Evolutionary conservation across 371 early-diverging fungal species (phyloP).

Genomic region (Mortierella sp.): DNA sequence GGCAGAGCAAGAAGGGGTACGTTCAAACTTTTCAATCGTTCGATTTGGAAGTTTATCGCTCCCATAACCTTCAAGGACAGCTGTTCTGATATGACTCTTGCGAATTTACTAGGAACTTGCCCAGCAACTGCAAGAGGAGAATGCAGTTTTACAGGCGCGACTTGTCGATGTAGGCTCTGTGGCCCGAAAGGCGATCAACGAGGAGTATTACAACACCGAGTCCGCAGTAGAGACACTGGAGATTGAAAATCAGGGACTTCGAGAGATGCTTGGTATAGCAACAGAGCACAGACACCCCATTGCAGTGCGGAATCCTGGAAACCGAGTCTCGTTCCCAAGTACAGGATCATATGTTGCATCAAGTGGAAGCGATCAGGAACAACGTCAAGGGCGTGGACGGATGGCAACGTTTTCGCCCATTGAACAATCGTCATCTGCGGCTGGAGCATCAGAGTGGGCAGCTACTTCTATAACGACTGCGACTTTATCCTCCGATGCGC

Average conservation of each 20-base stretch:
- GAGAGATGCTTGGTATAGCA: constrained; percentile 49
- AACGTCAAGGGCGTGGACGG: constrained; percentile 4
- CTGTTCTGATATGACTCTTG: not conserved
- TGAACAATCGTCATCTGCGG: not conserved
- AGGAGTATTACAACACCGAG: constrained; percentile 51
- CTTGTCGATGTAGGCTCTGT: constrained; percentile 42
- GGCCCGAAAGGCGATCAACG: constrained; percentile 40
- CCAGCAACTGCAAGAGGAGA: constrained; percentile 31
- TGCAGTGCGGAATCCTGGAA: constrained; percentile 19
- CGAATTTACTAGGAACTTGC: constrained; percentile 31
- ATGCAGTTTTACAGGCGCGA: constrained; percentile 34
- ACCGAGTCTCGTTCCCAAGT: constrained; percentile 53
- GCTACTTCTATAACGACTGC: constrained; percentile 1
- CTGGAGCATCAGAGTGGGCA: constrained; percentile 15
- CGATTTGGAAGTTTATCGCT: no score
- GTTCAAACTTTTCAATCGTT: not conserved
- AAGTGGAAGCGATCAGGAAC: constrained; percentile 40
- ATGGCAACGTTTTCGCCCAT: not conserved
- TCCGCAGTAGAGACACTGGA: constrained; percentile 41
- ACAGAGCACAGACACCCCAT: constrained; percentile 24
- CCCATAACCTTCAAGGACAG: not conserved
- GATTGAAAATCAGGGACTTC: constrained; percentile 44
- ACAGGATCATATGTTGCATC: constrained; percentile 52
- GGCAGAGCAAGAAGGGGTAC: constrained; percentile 48
- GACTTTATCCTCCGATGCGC: not conserved